Percentiles rank a stretch among this genome's conserved stretches.
Conservation (phyloP, 2,329 filamentous ascomycete genomes). For the Diaporthe vaccinii region DNA sequence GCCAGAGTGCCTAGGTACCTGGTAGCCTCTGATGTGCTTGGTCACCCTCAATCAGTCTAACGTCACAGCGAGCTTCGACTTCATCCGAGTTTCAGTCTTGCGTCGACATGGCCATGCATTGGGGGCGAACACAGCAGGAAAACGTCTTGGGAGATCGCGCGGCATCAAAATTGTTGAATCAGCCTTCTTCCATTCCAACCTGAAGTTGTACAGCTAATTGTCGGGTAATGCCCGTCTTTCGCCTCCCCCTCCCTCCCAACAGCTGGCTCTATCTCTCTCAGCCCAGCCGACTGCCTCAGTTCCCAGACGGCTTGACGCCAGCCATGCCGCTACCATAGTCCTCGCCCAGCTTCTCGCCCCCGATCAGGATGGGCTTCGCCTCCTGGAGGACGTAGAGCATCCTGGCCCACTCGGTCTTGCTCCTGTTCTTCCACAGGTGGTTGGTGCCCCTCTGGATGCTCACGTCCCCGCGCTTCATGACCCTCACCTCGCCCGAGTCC, state of each 20-base stretch:
- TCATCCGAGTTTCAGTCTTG: background rate
- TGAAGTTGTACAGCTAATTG: background rate
- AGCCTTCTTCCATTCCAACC: no score
- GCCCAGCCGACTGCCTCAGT: constrained; percentile 1
- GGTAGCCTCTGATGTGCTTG: background rate
- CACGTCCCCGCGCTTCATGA: constrained; percentile 60
- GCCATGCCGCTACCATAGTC: constrained; percentile 46
- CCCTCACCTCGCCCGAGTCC: constrained; percentile 58
- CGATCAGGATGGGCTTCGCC: constrained; percentile 46
- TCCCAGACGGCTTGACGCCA: constrained; percentile 41
- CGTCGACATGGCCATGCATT: background rate
- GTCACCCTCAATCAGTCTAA: background rate
- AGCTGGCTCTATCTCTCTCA: background rate
- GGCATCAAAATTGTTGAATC: background rate
- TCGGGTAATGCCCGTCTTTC: constrained; percentile 4
- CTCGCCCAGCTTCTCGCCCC: constrained; percentile 46
- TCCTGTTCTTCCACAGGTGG: constrained; percentile 58
- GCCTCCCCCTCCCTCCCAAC: background rate
- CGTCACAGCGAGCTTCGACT: background rate
- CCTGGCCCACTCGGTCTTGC: constrained; percentile 56
- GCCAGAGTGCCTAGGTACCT: background rate
- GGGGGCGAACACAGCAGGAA: background rate
- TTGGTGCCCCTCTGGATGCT: constrained; percentile 63
- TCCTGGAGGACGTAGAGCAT: constrained; percentile 54
- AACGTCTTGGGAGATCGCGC: background rate